Conservation (phyloP, 1,284 basidiomycete species). For the Fomitopsis palustris region DNA sequence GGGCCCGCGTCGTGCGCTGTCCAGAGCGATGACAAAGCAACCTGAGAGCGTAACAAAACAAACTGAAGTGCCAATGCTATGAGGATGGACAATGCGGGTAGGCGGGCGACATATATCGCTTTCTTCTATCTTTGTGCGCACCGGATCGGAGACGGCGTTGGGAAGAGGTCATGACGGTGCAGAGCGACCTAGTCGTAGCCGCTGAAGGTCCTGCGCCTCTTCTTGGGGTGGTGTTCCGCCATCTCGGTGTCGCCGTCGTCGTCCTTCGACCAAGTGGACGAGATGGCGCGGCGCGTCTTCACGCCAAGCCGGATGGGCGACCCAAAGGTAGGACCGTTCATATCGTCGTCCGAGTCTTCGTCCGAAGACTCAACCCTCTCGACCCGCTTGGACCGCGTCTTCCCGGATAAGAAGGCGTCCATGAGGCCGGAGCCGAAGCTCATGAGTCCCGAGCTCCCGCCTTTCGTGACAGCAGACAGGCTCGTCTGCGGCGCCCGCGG, state of each 20-base stretch:
- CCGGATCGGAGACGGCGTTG: not conserved
- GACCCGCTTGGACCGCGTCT: not conserved
- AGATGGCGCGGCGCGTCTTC: conserved; percentile 23
- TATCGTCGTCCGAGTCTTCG: conserved; percentile 13
- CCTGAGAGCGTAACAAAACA: not conserved
- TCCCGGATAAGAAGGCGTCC: conserved; percentile 25
- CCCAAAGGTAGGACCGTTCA: conserved; percentile 13
- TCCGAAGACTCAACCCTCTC: conserved; percentile 10
- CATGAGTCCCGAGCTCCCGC: conserved; percentile 4
- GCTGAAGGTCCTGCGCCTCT: conserved; percentile 26
- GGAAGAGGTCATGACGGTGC: not conserved
- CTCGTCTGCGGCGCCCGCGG: conserved; percentile 7
- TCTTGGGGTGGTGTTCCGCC: conserved; percentile 20
- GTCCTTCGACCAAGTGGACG: conserved; percentile 12
- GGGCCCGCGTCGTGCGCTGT: not conserved
- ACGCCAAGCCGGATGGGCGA: conserved; percentile 16
- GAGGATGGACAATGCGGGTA: not conserved
- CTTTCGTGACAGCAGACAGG: conserved; percentile 7
- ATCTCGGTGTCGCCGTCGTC: conserved; percentile 19
- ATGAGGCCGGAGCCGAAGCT: conserved; percentile 21
- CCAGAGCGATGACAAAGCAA: conserved; percentile 1
- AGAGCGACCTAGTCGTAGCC: conserved; percentile 14
- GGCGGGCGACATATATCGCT: not conserved
- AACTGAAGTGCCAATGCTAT: not conserved
- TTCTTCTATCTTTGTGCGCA: not conserved